phyloP scores from a whole-genome alignment of 2,329 filamentous ascomycete species.

The Pestalotiopsis sp. region DNA sequence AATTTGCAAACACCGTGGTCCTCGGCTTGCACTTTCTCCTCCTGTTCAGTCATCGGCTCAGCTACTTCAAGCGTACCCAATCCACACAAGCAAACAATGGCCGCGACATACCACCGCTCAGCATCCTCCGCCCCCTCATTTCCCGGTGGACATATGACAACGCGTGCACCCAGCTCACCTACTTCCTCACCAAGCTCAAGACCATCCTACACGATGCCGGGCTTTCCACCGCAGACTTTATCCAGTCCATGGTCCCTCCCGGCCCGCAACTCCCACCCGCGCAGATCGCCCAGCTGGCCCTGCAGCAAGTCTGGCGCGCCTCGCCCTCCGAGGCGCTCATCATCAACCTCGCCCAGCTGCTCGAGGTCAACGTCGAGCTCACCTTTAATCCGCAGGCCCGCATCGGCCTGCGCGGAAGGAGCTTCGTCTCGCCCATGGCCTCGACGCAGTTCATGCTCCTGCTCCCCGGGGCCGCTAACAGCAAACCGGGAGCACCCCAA shows the following conservation, averaged over 20 bases:
- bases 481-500: neutral
- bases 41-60: slow-evolving; percentile 76
- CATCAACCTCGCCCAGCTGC: slow-evolving; percentile 43
- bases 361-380: slow-evolving; percentile 45
- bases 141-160: slow-evolving; percentile 48
- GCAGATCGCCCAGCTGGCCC: slow-evolving; percentile 25
- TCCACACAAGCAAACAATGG: slow-evolving; percentile 37
- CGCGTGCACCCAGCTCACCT: slow-evolving; percentile 40
- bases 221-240: slow-evolving; percentile 24
- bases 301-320: slow-evolving; percentile 33
- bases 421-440: slow-evolving; percentile 44
- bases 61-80: slow-evolving; percentile 65
- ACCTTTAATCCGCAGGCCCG: slow-evolving; percentile 45
- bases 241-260: neutral
- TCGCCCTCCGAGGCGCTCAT: slow-evolving; percentile 48
- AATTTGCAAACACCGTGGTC: slow-evolving; percentile 66
- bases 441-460: slow-evolving; percentile 47
- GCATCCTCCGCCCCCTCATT: slow-evolving; percentile 55
- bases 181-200: slow-evolving; percentile 46
- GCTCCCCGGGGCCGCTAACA: slow-evolving; percentile 16
- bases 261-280: slow-evolving; percentile 28
- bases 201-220: slow-evolving; percentile 49
- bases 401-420: slow-evolving; percentile 47
- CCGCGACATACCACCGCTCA: slow-evolving; percentile 45
- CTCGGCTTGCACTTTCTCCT: slow-evolving; percentile 76